These are phyloP conservation scores for Elongisporangium undulatum DNA, from an alignment of 352 stramenopile species.

Conservation along the genomic window DNA sequence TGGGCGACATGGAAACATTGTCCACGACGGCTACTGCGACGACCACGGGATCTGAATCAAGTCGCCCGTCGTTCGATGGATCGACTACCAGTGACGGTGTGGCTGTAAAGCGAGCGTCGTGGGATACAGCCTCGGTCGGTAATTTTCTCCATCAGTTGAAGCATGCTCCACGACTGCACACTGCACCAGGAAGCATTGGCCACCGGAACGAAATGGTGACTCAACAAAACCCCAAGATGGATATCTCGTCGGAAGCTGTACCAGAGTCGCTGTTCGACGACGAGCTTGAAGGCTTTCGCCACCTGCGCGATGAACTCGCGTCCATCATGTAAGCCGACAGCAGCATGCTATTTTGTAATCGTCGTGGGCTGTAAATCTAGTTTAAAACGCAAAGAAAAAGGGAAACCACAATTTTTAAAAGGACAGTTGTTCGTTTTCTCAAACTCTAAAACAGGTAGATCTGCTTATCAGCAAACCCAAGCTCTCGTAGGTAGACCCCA, in stretches of 20 bases:
- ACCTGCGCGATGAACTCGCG: constrained; percentile 59
- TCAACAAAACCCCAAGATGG: not conserved
- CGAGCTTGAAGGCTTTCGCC: constrained; percentile 70
- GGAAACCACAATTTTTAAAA: not conserved
- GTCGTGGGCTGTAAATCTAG: not conserved
- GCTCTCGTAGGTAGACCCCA: constrained; percentile 24
- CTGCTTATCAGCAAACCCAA: constrained; percentile 46
- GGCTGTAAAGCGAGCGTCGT: constrained; percentile 12
- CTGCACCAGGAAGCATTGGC: not conserved
- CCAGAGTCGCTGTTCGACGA: constrained; percentile 53
- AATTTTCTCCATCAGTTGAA: constrained; percentile 82
- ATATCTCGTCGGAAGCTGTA: not conserved
- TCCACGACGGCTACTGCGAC: constrained; percentile 43
- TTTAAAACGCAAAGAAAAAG: not conserved
- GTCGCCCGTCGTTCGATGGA: constrained; percentile 12
- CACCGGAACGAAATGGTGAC: not conserved
- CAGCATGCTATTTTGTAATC: not conserved
- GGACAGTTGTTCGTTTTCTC: not conserved
- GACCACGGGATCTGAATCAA: constrained; percentile 30
- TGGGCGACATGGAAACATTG: constrained; percentile 27
- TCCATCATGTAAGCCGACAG: constrained; percentile 18
- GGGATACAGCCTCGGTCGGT: constrained; percentile 61
- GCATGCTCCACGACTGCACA: constrained; percentile 58
- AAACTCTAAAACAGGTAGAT: constrained; percentile 59
- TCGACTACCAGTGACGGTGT: constrained; percentile 11